Evolutionary conservation across 2,329 filamentous ascomycete genomes (phyloP), one percentile per base, ranked within the genome.

Genomic region (Blastomyces percursus): DNA sequence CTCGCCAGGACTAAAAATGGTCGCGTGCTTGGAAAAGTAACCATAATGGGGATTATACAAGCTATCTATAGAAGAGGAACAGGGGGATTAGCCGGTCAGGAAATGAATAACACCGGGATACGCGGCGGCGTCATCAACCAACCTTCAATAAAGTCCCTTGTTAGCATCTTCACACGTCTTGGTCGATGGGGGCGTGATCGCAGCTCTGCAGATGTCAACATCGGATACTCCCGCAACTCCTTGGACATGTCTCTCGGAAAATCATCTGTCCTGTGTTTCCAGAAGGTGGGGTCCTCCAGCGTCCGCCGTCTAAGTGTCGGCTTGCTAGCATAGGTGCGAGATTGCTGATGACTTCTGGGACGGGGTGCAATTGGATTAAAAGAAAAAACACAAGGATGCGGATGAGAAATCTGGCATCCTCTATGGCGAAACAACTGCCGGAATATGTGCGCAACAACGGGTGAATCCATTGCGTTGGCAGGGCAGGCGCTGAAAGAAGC

Each of bases 81-180:
- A 38, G 11, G 44, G 61, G 61, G 48, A 48, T 67, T 50, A 64
- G 62, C 27, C 12, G 5, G 40, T 9, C 48, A 40, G 16, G 58
- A 48, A 42, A 21, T 42, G 24, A 46, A 48, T 12, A 59, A 56
- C 46, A 24, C 38, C 40, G n/a, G 27, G 27, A 32, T 50, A 24
- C 24, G 8, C 38, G 16, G 44, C 52, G 12, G 35, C 27, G 30
- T 19, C 30, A 32, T 12, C 48, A 50, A 27, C 21, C 12, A 27
- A 91, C 89, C 92, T 75, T 99, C 94, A 72, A 99, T 94, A 72
- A 99, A 99, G 80, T 99, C 95, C 67, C 95, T 84, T 73, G 95
- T 89, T 71, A 96, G 79, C 94, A 99, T 99, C 83, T 96, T 96
- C 68, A 96, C 92, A 74, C 89, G 84, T 71, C 84, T 84, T 54